Conservation (phyloP, 768 basidiomycete genomes). For the Chiua virens region DNA sequence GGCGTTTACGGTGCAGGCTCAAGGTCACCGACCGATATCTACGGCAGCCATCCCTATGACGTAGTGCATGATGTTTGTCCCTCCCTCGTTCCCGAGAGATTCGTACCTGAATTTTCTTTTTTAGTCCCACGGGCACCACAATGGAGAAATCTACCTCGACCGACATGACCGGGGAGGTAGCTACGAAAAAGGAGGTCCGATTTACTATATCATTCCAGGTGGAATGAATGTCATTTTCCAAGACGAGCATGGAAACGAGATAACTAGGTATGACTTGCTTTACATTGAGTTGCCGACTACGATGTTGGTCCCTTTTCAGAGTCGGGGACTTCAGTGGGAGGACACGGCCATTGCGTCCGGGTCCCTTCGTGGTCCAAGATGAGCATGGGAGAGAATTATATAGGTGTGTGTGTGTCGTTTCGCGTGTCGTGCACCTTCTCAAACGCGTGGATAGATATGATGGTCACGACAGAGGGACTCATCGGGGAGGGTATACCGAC, state of each 20-base stretch:
- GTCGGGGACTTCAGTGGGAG: constrained; percentile 50
- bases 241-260: constrained; percentile 63
- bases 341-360: constrained; percentile 26
- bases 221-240: constrained; percentile 68
- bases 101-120: constrained; percentile 8
- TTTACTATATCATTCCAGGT: constrained; percentile 64
- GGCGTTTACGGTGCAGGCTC: constrained; percentile 14
- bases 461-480: constrained; percentile 19
- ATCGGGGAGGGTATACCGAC: constrained; percentile 23
- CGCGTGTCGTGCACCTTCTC: neutral
- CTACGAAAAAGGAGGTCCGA: constrained; percentile 29
- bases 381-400: constrained; percentile 58
- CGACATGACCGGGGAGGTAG: constrained; percentile 17
- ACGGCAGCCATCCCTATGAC: constrained; percentile 21
- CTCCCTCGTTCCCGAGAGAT: neutral
- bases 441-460: constrained; percentile 25
- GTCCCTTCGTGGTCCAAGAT: constrained; percentile 59
- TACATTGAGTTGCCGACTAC: neutral
- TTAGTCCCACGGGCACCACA: constrained; percentile 25
- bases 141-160: constrained; percentile 25
- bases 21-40: constrained; percentile 32
- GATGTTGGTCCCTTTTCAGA: constrained; percentile 29
- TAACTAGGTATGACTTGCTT: constrained; percentile 48
- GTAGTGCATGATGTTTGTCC: constrained; percentile 15
- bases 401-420: constrained; percentile 36